phyloP scores from a whole-genome alignment of 176 grass and related monocot species.

The Oryza punctata region DNA sequence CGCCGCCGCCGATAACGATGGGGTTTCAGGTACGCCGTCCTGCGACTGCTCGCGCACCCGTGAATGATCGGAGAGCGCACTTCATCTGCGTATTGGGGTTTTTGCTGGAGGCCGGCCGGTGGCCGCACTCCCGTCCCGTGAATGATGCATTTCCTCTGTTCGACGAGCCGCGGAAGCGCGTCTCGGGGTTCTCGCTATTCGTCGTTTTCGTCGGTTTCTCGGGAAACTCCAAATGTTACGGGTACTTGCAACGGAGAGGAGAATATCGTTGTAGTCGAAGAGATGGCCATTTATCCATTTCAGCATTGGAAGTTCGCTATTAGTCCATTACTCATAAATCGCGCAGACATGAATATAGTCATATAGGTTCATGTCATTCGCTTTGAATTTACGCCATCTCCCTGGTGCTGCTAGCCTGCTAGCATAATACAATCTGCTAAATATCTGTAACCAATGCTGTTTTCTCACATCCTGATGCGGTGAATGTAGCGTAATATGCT shows the following conservation, averaged over 20 bases:
- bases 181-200: neutral
- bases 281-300: neutral
- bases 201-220: neutral
- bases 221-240: no score
- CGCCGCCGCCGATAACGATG: slow-evolving; percentile 7
- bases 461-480: neutral
- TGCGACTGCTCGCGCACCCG: neutral
- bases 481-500: neutral
- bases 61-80: neutral
- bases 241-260: neutral
- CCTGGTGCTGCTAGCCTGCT: neutral
- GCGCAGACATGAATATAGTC: neutral
- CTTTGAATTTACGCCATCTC: neutral
- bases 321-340: neutral
- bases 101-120: neutral
- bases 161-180: neutral
- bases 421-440: neutral
- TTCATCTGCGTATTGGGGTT: neutral
- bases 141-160: neutral
- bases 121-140: neutral
- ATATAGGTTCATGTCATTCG: neutral
- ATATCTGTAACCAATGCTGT: neutral
- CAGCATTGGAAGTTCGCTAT: neutral
- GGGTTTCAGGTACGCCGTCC: neutral
- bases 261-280: neutral